Evolutionary conservation across 331 rosid genomes (phyloP).

Genomic region (Telfairia occidentalis): DNA sequence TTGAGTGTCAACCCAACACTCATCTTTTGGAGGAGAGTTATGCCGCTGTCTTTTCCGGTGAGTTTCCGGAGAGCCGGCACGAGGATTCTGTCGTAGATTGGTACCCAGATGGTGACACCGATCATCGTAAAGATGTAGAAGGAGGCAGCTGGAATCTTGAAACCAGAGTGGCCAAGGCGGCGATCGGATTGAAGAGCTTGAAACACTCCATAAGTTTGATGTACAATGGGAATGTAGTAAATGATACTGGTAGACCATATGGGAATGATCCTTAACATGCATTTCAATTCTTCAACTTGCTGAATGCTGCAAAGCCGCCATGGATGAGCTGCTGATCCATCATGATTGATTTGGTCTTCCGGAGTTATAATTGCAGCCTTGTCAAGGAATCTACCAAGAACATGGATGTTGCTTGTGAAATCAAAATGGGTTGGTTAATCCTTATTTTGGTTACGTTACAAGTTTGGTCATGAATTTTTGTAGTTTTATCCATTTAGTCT

Average conservation of each 20-base stretch:
- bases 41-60: constrained; percentile 49
- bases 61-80: constrained; percentile 36
- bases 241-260: constrained; percentile 48
- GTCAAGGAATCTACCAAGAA: constrained; percentile 43
- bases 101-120: constrained; percentile 44
- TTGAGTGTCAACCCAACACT: constrained; percentile 52
- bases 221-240: constrained; percentile 30
- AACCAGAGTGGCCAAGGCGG: constrained; percentile 21
- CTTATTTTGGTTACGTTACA: background rate
- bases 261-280: constrained; percentile 54
- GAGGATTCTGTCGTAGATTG: constrained; percentile 47
- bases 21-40: constrained; percentile 64
- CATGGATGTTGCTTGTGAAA: background rate
- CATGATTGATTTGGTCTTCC: constrained; percentile 35
- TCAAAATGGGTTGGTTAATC: background rate
- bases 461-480: background rate
- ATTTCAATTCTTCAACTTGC: constrained; percentile 72
- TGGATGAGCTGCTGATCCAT: constrained; percentile 51
- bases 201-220: constrained; percentile 45
- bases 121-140: constrained; percentile 37
- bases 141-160: constrained; percentile 62
- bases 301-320: constrained; percentile 68
- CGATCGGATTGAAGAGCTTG: constrained; percentile 71
- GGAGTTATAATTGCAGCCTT: constrained; percentile 60
- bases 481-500: no score